Conservation (phyloP, 371 early-diverging fungal genomes). For the Chytridium lagenaria region DNA sequence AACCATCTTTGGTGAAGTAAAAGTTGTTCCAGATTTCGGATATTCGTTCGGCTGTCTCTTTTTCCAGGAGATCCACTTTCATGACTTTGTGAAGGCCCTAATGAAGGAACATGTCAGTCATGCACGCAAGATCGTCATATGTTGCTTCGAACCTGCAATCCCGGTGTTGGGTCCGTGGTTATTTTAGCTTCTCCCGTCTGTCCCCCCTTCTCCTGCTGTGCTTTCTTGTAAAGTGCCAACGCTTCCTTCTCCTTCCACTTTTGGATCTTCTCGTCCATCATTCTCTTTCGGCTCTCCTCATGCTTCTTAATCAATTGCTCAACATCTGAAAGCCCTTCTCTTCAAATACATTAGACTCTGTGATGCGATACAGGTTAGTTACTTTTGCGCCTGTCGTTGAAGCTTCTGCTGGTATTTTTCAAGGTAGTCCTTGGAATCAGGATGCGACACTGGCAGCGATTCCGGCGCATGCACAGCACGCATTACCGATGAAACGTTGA, state of each 20-base stretch:
- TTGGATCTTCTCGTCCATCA: slow-evolving; percentile 9
- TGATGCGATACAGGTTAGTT: background rate
- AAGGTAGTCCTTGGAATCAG: background rate
- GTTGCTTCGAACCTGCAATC: too few relatives aligned
- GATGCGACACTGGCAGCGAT: too few relatives aligned
- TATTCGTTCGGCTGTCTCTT: slow-evolving; percentile 71
- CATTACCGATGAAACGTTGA: too few relatives aligned
- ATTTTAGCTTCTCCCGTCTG: slow-evolving; percentile 59
- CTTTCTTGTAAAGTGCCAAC: slow-evolving; percentile 33
- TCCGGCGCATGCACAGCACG: too few relatives aligned
- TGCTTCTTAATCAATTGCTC: slow-evolving; percentile 38
- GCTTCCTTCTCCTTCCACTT: slow-evolving; percentile 36
- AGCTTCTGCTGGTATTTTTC: slow-evolving; percentile 48
- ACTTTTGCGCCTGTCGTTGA: slow-evolving; percentile 36
- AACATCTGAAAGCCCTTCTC: slow-evolving; percentile 48
- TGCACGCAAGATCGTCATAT: too few relatives aligned
- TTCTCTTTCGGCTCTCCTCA: background rate
- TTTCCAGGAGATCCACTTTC: slow-evolving; percentile 70
- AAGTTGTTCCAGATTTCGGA: slow-evolving; percentile 83
- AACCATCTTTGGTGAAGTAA: slow-evolving; percentile 69
- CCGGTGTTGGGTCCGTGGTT: slow-evolving; percentile 32
- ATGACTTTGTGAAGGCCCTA: slow-evolving; percentile 74
- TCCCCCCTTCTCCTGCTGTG: slow-evolving; percentile 23
- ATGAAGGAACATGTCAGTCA: slow-evolving; percentile 47
- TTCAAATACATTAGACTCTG: background rate